These are phyloP conservation scores for Starmera amethionina DNA, from an alignment of 805 yeast species.

Conservation along the genomic window DNA sequence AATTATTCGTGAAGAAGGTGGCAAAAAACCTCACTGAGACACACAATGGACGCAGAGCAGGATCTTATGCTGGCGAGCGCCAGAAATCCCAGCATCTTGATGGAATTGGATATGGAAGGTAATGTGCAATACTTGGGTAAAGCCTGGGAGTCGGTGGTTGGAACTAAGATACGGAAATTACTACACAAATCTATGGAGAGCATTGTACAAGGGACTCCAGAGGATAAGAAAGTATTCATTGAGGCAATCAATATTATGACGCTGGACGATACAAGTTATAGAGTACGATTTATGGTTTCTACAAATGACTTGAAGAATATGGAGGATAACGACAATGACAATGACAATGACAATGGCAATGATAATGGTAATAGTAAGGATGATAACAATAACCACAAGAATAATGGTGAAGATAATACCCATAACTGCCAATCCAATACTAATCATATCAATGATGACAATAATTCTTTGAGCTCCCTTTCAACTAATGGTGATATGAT, in stretches of 20 bases:
- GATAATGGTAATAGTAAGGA: constrained; percentile 1
- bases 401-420: constrained; percentile 2
- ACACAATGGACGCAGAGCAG: constrained; percentile 18
- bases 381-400: constrained; percentile 3
- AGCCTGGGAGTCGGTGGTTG: constrained; percentile 74
- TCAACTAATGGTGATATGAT: constrained; percentile 52
- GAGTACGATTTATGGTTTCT: constrained; percentile 59
- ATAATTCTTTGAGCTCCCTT: constrained; percentile 24
- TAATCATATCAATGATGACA: constrained; percentile 8
- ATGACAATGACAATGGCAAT: constrained; percentile 5
- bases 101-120: constrained; percentile 79
- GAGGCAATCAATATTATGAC: constrained; percentile 66
- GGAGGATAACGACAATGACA: constrained; percentile 10
- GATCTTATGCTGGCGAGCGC: constrained; percentile 58
- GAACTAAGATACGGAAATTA: constrained; percentile 50
- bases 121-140: constrained; percentile 63
- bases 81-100: constrained; percentile 61
- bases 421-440: constrained; percentile 1
- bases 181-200: constrained; percentile 46
- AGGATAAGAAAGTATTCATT: constrained; percentile 58
- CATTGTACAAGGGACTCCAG: constrained; percentile 53
- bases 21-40: neutral
- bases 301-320: constrained; percentile 21
- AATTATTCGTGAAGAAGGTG: too few relatives aligned
- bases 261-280: constrained; percentile 63